phyloP scores from a whole-genome alignment of 768 basidiomycete genomes.

The Podaxis mareebaensis region DNA sequence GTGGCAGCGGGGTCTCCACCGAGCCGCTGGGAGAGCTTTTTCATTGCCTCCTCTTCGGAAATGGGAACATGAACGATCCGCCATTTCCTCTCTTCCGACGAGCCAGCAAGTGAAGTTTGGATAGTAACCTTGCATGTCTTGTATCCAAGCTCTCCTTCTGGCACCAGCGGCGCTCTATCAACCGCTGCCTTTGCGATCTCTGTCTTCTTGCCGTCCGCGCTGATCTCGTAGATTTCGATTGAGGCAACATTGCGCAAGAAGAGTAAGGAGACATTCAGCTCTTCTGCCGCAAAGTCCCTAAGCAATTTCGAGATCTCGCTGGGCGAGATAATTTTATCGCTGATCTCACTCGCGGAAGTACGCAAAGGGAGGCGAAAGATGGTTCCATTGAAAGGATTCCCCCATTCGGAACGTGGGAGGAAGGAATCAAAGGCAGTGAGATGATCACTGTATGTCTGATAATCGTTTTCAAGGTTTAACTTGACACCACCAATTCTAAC shows the following conservation, averaged over 20 bases:
- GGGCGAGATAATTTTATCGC: conserved; percentile 29
- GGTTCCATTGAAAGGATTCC: conserved; percentile 36
- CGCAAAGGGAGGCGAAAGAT: conserved; percentile 51
- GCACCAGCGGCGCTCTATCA: background rate
- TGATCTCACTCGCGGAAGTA: conserved; percentile 31
- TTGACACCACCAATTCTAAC: conserved; percentile 15
- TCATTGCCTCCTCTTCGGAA: conserved; percentile 24
- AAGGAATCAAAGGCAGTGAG: conserved; percentile 32
- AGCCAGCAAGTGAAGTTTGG: background rate
- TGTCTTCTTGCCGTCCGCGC: conserved; percentile 22
- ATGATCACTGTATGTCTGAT: conserved; percentile 29
- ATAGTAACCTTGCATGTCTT: conserved; percentile 17
- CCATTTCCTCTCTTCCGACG: conserved; percentile 31
- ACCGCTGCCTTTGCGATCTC: conserved; percentile 4
- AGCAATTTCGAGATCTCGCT: conserved; percentile 39
- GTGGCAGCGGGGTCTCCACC: conserved; percentile 24
- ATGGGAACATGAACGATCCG: conserved; percentile 33
- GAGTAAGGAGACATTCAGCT: conserved; percentile 40
- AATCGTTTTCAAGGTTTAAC: conserved; percentile 28
- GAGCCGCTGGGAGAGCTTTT: conserved; percentile 26
- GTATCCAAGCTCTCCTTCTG: conserved; percentile 16
- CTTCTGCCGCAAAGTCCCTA: conserved; percentile 38
- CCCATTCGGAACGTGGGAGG: conserved; percentile 18
- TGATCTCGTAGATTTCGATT: conserved; percentile 43
- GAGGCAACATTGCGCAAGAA: conserved; percentile 43